phyloP scores from a whole-genome alignment of 805 yeast genomes.

The Grigorovia jiainica region DNA sequence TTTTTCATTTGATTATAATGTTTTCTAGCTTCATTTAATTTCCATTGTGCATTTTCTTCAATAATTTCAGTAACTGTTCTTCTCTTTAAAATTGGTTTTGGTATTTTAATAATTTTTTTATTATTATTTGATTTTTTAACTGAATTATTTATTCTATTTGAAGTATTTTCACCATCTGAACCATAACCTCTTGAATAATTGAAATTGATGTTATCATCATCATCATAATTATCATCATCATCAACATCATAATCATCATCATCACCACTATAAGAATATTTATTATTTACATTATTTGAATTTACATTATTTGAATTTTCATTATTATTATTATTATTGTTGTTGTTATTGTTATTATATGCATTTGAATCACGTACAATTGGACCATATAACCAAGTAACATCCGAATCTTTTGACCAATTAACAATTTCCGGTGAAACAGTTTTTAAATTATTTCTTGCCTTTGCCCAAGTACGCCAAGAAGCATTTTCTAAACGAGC shows the following conservation, averaged over 20 bases:
- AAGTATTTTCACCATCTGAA: constrained; percentile 30
- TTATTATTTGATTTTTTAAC: constrained; percentile 5
- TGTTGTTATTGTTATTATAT: not conserved
- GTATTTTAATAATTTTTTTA: constrained; percentile 18
- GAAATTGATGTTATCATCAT: constrained; percentile 5
- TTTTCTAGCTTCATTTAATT: constrained; percentile 47
- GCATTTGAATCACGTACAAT: constrained; percentile 19
- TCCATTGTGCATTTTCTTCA: constrained; percentile 30
- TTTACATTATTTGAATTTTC: constrained; percentile 1
- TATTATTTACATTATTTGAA: not conserved
- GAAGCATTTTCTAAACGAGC: constrained; percentile 82
- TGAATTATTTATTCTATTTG: constrained; percentile 17
- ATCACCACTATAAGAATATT: constrained; percentile 1
- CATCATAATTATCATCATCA: constrained; percentile 2
- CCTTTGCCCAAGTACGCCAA: constrained; percentile 98
- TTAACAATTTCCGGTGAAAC: constrained; percentile 86
- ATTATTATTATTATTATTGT: not conserved
- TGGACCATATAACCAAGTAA: constrained; percentile 98
- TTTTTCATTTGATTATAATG: constrained; percentile 35
- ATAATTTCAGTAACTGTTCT: constrained; percentile 74
- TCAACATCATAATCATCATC: constrained; percentile 2
- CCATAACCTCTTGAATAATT: constrained; percentile 28
- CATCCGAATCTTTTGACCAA: constrained; percentile 96
- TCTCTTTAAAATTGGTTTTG: constrained; percentile 84
- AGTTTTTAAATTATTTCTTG: constrained; percentile 65